Conservation (phyloP, 164 flowering plant species). For the Magnolia kwangsiensis region DNA sequence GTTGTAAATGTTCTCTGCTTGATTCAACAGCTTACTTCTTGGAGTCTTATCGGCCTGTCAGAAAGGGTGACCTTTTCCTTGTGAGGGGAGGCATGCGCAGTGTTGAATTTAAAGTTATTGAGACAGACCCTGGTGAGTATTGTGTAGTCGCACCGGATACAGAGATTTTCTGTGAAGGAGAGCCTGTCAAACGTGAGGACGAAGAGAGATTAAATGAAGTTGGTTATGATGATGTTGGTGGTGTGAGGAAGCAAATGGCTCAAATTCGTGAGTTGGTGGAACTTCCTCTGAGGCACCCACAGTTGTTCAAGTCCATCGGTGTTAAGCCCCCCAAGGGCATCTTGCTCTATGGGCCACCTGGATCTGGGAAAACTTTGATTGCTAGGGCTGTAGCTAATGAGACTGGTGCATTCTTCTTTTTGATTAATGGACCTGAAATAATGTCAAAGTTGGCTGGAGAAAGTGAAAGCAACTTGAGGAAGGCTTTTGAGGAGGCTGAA, state of each 20-base stretch:
- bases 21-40: conserved; percentile 52
- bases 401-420: conserved; percentile 35
- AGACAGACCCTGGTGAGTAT: conserved; percentile 65
- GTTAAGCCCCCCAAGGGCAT: conserved; percentile 35
- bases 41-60: conserved; percentile 60
- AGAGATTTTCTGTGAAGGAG: conserved; percentile 67
- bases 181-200: conserved; percentile 61
- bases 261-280: conserved; percentile 73
- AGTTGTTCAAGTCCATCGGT: conserved; percentile 55
- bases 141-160: conserved; percentile 72
- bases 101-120: conserved; percentile 63
- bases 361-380: conserved; percentile 36
- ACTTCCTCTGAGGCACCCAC: conserved; percentile 70
- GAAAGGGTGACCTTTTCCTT: conserved; percentile 64
- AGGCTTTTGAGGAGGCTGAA: conserved; percentile 73
- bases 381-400: conserved; percentile 36
- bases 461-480: conserved; percentile 34
- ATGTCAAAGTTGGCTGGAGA: conserved; percentile 35
- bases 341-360: conserved; percentile 28
- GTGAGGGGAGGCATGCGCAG: conserved; percentile 74
- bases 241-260: conserved; percentile 76
- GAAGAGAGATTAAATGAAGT: conserved; percentile 60
- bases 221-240: conserved; percentile 77
- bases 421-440: conserved; percentile 33
- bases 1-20: conserved; percentile 1